Base-by-base conservation (phyloP, 192 early-diverging fungal genomes). In the Mortierella alpina region DNA sequence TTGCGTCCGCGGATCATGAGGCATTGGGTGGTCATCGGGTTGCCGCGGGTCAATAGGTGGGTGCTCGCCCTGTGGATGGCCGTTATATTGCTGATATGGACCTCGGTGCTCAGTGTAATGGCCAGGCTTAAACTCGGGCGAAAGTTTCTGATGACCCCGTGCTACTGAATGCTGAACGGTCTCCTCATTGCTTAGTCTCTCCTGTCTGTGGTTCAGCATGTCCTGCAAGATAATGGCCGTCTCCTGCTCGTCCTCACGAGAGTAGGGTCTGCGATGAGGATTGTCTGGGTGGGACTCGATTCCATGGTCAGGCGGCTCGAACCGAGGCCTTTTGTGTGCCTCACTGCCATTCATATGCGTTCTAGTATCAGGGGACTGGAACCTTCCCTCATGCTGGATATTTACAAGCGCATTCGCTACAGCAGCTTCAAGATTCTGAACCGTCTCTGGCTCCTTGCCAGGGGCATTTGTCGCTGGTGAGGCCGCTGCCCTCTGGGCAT, bases 401-500 rank as follows among this genome's bases (percentile, higher is more conserved):
- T 71, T 63, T 18, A 79, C 68, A 20, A 79, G 55, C 13, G 69
- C 69, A 67, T 65, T 66, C 1, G 76, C 76, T 0, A 71, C 76
- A 4, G 22, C 69, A 15, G 60, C 75, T 44, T 79, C 76, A 5
- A 72, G 17, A 53, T 63, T 65, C 1, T 75, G 73, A 1, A 59
- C 64, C 23, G 55, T 31, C 39, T 70, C 74, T 7, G 74, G 53
- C 17, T 55, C 67, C 44, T 76, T 63, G 10, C 40, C 67, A 59
- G 62, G 53, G 10, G 57, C 44, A 1, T 44, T 18, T 17, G 58
- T 41, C 23, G 40, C 23, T 5, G 58, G 49, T 6, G 41, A 13
- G 48, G 17, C 22, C 40, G n/a, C 15, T 12, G 12, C 58, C 48
- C 51, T 56, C 6, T 22, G 66, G 6, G 12, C 45, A 39, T 68